Evolutionary conservation across 257 asterid species (phyloP).

Genomic region (Nicotiana sylvestris): DNA sequence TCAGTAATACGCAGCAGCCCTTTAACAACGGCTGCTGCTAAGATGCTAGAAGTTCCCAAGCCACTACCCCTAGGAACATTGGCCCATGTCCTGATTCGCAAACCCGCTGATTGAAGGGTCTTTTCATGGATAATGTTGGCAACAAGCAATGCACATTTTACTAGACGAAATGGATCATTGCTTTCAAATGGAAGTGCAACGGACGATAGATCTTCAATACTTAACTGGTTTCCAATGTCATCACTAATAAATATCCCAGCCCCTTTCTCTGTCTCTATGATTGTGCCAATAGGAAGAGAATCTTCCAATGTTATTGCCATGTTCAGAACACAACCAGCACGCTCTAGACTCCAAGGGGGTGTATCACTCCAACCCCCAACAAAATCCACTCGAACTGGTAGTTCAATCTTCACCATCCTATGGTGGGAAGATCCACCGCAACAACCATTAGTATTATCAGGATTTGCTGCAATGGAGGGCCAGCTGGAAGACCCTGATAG

Average conservation of each 20-base stretch:
- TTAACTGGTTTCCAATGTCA: conserved; percentile 58
- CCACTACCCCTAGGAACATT: conserved; percentile 98
- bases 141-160: conserved; percentile 81
- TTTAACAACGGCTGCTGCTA: conserved; percentile 94
- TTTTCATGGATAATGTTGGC: conserved; percentile 43
- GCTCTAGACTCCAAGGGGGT: conserved; percentile 99
- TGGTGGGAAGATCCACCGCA: conserved; percentile 40
- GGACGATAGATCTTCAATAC: conserved; percentile 44
- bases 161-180: conserved; percentile 83
- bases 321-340: conserved; percentile 87
- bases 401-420: conserved; percentile 71
- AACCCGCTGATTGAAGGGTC: conserved; percentile 44
- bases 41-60: conserved; percentile 93
- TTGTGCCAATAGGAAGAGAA: conserved; percentile 79
- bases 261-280: conserved; percentile 53
- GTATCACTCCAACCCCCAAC: conserved; percentile 99
- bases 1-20: conserved; percentile 71
- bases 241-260: conserved; percentile 51
- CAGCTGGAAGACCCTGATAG: conserved; percentile 32
- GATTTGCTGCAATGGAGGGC: conserved; percentile 22
- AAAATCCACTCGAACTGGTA: conserved; percentile 95
- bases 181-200: conserved; percentile 68
- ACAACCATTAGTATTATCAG: conserved; percentile 27
- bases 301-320: conserved; percentile 80
- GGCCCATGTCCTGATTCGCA: conserved; percentile 91